Base-by-base conservation (phyloP, 2,329 filamentous ascomycete genomes). In the Phialophora tarda region DNA sequence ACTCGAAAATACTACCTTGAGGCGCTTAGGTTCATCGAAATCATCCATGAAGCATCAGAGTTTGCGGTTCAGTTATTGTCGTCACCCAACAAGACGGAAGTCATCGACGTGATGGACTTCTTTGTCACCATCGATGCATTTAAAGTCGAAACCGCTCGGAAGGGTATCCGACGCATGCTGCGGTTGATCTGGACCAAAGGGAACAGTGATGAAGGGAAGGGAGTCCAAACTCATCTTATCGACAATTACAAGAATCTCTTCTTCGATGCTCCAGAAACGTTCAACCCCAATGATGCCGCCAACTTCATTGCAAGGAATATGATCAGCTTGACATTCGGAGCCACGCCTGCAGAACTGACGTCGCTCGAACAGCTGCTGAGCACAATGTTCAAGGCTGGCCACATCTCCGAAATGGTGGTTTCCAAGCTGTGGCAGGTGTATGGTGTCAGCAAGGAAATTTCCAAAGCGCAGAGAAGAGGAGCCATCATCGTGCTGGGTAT, bases 171-270 rank as follows among this genome's bases (percentile, higher is more conserved):
- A 66, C 90, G 93, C 64, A 99, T 99, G 95, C 84, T 99, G 69
- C 89, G 94, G 61, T 84, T 99, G 23, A 99, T 99, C 77, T 99
- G 95, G 95, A 99, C 95, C 70, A 99, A 99, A 80, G 94, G 95
- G 73, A 99, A 98, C 80, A 98, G 93, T 74, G 95, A 99, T 74
- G 96, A 99, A 83, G 95, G 96, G 74, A 99, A 98, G 80, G 95
- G 95, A 63, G 93, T 99, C 1, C 96, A 99, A 77, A 91, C 91
- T 1, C 95, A 99, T 78, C 84, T 99, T 32, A 97, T 99, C 71
- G 95, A 99, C 73, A 97, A 92, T 78, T 99, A 99, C 82, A 95
- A 91, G 76, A 89, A 92, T 23, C 86, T 99, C 0, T 99, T 98
- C 80, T 99, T 99, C 74, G 92, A 97, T 75, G 93, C 96, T 0